Percentiles rank a stretch among this genome's conserved stretches.
Evolutionary conservation across 2,329 filamentous ascomycete genomes (phyloP).

Genomic region (Taxawa tesnikishii): DNA sequence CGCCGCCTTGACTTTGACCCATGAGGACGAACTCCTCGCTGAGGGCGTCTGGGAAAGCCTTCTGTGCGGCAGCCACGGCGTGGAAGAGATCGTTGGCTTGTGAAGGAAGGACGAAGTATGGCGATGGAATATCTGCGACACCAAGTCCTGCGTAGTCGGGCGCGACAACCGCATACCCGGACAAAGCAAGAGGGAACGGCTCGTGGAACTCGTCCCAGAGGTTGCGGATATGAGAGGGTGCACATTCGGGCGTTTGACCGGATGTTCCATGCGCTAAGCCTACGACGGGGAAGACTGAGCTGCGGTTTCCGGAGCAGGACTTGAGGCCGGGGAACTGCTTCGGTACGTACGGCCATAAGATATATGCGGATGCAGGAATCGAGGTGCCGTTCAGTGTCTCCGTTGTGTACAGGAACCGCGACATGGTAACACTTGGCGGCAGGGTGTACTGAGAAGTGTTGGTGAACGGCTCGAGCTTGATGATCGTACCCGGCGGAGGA

Average conservation of each 20-base stretch:
- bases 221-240: slow-evolving; percentile 14
- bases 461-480: slow-evolving; percentile 29
- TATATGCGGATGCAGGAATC: slow-evolving; percentile 36
- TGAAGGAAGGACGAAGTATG: slow-evolving; percentile 25
- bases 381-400: slow-evolving; percentile 31
- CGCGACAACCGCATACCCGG: slow-evolving; percentile 17
- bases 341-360: slow-evolving; percentile 37
- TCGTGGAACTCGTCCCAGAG: slow-evolving; percentile 16
- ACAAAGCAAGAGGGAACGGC: slow-evolving; percentile 14
- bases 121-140: slow-evolving; percentile 17
- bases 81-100: slow-evolving; percentile 33
- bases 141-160: slow-evolving; percentile 17
- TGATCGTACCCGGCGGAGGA: slow-evolving; percentile 22
- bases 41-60: slow-evolving; percentile 26
- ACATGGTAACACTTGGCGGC: slow-evolving; percentile 30
- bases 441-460: slow-evolving; percentile 27
- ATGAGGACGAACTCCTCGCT: slow-evolving; percentile 30
- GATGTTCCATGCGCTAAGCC: slow-evolving; percentile 13
- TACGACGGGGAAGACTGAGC: slow-evolving; percentile 10
- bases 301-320: slow-evolving; percentile 1
- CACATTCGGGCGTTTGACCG: slow-evolving; percentile 11
- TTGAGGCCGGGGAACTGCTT: slow-evolving; percentile 8
- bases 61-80: slow-evolving; percentile 28
- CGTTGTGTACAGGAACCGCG: slow-evolving; percentile 37
- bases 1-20: slow-evolving; percentile 37